A percentile compares a stretch with the other conserved stretches of the same genome.
phyloP scores from a whole-genome alignment of 768 basidiomycete species.

The Xanthoconium stramineum region DNA sequence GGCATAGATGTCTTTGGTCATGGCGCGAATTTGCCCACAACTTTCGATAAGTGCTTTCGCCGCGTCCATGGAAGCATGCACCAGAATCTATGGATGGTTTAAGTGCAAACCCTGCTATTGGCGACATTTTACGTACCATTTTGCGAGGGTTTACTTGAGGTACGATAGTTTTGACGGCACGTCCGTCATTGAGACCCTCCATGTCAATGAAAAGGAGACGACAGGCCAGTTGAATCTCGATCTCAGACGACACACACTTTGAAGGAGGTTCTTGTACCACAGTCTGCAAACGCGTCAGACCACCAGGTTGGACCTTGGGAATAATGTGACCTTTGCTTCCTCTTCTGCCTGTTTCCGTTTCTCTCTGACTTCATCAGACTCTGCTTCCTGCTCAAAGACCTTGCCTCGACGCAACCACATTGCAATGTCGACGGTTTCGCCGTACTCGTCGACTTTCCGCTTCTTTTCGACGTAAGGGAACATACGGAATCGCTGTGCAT shows the following conservation, averaged over 20 bases:
- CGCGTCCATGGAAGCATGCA: conserved; percentile 68
- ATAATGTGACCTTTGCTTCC: conserved; percentile 58
- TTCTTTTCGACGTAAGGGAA: conserved; percentile 96
- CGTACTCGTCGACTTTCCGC: conserved; percentile 90
- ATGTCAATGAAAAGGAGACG: conserved; percentile 90
- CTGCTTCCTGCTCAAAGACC: conserved; percentile 86
- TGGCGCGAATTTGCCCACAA: conserved; percentile 77
- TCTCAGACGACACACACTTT: conserved; percentile 76
- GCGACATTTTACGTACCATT: conserved; percentile 54
- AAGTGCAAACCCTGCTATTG: background rate
- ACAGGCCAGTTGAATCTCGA: conserved; percentile 81
- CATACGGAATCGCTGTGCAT: conserved; percentile 87
- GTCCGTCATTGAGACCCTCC: conserved; percentile 95
- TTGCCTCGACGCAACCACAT: conserved; percentile 94
- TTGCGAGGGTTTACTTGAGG: conserved; percentile 95
- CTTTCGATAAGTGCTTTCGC: conserved; percentile 75
- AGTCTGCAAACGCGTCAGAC: conserved; percentile 46
- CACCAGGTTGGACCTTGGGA: background rate
- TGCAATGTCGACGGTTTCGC: conserved; percentile 91
- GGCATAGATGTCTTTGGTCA: conserved; percentile 90
- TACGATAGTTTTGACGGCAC: conserved; percentile 94
- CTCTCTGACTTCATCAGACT: conserved; percentile 77
- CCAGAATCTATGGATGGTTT: conserved; percentile 63
- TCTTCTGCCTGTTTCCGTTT: conserved; percentile 68
- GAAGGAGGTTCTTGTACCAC: conserved; percentile 82